Conservation (phyloP, 352 stramenopile genomes). For the Phytophthora hibernalis region DNA sequence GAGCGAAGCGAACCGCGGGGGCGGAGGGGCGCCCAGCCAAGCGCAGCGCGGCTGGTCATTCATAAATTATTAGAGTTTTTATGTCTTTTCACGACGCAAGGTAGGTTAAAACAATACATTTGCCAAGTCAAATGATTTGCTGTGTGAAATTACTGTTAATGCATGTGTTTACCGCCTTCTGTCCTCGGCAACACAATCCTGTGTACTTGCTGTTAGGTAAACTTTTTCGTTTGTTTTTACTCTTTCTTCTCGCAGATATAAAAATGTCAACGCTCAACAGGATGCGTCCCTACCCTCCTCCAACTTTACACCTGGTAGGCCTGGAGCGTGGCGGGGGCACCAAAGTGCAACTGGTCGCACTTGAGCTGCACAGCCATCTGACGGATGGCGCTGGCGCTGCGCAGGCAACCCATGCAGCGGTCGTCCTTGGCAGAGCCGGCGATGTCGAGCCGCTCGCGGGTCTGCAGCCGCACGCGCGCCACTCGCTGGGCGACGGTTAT, state of each 20-base stretch:
- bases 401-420: constrained; percentile 25
- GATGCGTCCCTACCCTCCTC: neutral
- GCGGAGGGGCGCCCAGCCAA: no score
- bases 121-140: no score
- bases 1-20: no score
- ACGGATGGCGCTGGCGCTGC: constrained; percentile 43
- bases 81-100: no score
- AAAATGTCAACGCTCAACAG: neutral
- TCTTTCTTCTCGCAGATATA: neutral
- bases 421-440: constrained; percentile 40
- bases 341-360: constrained; percentile 46
- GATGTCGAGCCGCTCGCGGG: constrained; percentile 45
- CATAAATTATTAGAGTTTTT: no score
- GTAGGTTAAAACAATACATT: no score
- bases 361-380: constrained; percentile 52
- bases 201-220: no score
- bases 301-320: constrained; percentile 45
- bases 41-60: no score
- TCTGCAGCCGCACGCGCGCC: constrained; percentile 34
- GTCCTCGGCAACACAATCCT: no score
- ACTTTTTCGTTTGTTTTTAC: neutral
- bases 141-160: no score
- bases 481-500: constrained; percentile 36
- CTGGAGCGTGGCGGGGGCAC: constrained; percentile 42
- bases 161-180: no score